phyloP scores from a whole-genome alignment of 1,284 basidiomycete genomes.

The Cutaneotrichosporon sp. region DNA sequence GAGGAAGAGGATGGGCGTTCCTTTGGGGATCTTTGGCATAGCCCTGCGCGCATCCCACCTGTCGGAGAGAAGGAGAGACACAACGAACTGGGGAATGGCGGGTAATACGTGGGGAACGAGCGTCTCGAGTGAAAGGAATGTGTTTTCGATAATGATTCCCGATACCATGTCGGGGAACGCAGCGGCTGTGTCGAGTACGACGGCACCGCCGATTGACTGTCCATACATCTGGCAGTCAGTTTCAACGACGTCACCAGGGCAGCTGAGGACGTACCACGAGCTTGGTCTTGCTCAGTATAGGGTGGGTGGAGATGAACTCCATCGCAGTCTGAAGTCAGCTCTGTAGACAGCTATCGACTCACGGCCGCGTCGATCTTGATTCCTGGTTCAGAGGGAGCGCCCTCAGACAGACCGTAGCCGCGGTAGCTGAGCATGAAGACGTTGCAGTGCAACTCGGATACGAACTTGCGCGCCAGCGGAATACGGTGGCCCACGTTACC shows the following conservation, averaged over 20 bases:
- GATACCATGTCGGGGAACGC: constrained; percentile 66
- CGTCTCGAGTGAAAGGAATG: constrained; percentile 73
- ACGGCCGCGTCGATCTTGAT: constrained; percentile 75
- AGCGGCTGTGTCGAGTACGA: constrained; percentile 79
- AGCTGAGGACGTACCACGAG: constrained; percentile 2
- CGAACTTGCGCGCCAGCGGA: constrained; percentile 83
- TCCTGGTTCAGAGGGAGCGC: constrained; percentile 74
- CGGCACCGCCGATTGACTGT: constrained; percentile 95
- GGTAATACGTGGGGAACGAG: constrained; percentile 80
- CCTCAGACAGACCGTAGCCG: constrained; percentile 73
- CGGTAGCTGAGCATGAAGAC: constrained; percentile 48
- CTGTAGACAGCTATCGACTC: constrained; percentile 28
- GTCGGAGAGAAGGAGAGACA: constrained; percentile 50
- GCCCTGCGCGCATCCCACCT: constrained; percentile 79
- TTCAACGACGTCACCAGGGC: background rate
- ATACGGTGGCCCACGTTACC: constrained; percentile 66
- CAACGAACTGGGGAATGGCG: constrained; percentile 58
- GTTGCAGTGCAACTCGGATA: constrained; percentile 63
- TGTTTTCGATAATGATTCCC: constrained; percentile 78
- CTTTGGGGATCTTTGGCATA: constrained; percentile 62
- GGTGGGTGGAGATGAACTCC: constrained; percentile 69
- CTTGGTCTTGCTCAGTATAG: constrained; percentile 61
- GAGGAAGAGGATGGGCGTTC: constrained; percentile 79
- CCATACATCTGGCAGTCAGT: constrained; percentile 60
- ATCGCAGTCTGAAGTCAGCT: constrained; percentile 54